Conservation (phyloP, 1,139 yeast genomes). For the Hemisphaericaspora xylofermentans region DNA sequence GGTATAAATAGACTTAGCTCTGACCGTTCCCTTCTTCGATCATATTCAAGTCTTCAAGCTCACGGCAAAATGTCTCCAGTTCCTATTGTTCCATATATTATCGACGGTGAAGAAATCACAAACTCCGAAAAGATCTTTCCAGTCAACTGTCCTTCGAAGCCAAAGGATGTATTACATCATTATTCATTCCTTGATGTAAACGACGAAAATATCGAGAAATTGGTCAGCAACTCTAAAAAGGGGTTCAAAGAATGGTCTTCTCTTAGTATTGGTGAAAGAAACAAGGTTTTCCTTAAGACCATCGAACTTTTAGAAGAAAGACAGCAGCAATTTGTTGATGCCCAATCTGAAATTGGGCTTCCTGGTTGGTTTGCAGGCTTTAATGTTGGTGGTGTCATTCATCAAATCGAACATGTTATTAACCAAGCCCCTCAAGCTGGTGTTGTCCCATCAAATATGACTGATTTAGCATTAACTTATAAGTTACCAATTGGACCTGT, state of each 20-base stretch:
- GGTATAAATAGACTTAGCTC: not conserved
- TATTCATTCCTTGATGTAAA: slow-evolving; percentile 12
- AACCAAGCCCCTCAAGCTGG: slow-evolving; percentile 24
- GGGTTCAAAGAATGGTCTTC: slow-evolving; percentile 33
- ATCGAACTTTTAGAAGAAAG: slow-evolving; percentile 16
- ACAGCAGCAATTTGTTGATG: slow-evolving; percentile 19
- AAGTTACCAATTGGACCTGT: slow-evolving; percentile 47
- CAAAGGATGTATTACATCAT: slow-evolving; percentile 14
- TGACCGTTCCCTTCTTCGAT: not conserved
- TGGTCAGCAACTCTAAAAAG: slow-evolving; percentile 16
- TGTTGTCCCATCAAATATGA: slow-evolving; percentile 18
- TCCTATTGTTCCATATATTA: slow-evolving; percentile 17
- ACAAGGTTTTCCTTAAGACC: slow-evolving; percentile 21
- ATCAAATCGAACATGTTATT: slow-evolving; percentile 26
- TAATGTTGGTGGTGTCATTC: slow-evolving; percentile 28
- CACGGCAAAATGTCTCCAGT: slow-evolving; percentile 3
- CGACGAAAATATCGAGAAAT: slow-evolving; percentile 5
- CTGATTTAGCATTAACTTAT: slow-evolving; percentile 30
- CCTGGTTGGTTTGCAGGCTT: slow-evolving; percentile 38
- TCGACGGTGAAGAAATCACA: slow-evolving; percentile 19
- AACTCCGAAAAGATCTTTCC: slow-evolving; percentile 11
- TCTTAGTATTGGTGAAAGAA: slow-evolving; percentile 16
- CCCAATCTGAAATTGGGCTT: slow-evolving; percentile 37
- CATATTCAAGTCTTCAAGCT: not conserved
- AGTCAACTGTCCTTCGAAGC: slow-evolving; percentile 15